These are phyloP conservation scores for Dendrocalamus sinicus DNA, from an alignment of 176 grass and related monocot species.

Conservation along the genomic window DNA sequence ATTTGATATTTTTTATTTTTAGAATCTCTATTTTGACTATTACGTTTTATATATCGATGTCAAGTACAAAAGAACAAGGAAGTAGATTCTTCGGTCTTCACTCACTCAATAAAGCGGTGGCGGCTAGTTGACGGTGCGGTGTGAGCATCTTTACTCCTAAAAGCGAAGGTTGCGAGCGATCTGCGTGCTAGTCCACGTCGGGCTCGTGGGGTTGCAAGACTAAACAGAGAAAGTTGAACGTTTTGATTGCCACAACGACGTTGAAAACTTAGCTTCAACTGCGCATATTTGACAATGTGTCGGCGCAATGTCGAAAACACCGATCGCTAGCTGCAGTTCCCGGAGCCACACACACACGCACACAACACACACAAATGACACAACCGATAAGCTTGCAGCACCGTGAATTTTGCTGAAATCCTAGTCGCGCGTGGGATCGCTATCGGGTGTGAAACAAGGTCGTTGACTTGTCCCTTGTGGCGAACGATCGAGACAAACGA, in stretches of 20 bases:
- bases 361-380: too few species aligned
- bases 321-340: too few species aligned
- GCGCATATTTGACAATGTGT: background rate
- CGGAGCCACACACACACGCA: background rate
- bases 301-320: background rate
- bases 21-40: too few species aligned
- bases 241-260: background rate
- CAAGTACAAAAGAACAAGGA: too few species aligned
- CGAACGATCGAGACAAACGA: background rate
- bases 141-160: background rate
- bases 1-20: too few species aligned
- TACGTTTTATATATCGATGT: too few species aligned
- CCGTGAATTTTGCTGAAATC: background rate
- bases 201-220: background rate
- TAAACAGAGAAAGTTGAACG: background rate
- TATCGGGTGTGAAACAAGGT: background rate
- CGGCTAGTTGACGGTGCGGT: background rate
- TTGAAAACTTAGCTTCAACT: background rate
- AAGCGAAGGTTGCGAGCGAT: conserved; percentile 25
- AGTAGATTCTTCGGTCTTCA: background rate
- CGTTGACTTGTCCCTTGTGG: background rate
- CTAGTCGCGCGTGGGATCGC: background rate
- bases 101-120: background rate
- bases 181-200: background rate
- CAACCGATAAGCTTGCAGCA: background rate